These are phyloP conservation scores for Smallanthus sonchifolius DNA, from an alignment of 129 eudicot species.

Conservation along the genomic window DNA sequence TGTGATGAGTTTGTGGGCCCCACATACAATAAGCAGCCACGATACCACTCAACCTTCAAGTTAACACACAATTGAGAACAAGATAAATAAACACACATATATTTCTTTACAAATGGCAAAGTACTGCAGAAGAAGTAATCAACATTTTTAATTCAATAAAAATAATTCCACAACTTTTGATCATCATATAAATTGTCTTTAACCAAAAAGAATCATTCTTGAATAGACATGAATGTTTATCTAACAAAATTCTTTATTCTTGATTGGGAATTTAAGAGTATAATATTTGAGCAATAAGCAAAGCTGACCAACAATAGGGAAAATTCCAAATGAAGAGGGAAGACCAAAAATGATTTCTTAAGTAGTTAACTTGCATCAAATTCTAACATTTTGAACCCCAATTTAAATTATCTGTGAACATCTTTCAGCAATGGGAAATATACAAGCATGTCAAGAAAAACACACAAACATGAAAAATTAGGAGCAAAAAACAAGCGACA, in stretches of 20 bases:
- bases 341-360: constrained; percentile 11
- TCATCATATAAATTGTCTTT: neutral
- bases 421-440: neutral
- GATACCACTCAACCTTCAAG: constrained; percentile 11
- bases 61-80: constrained; percentile 1
- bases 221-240: constrained; percentile 27
- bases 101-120: constrained; percentile 14
- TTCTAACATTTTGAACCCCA: constrained; percentile 12
- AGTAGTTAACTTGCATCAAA: constrained; percentile 23
- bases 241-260: constrained; percentile 16
- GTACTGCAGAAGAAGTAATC: constrained; percentile 12
- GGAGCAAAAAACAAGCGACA: neutral
- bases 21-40: constrained; percentile 4
- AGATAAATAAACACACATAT: neutral
- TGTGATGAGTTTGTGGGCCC: neutral
- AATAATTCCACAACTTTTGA: constrained; percentile 1
- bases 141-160: constrained; percentile 6
- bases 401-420: neutral
- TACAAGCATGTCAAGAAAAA: constrained; percentile 8
- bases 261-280: constrained; percentile 15
- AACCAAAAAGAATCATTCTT: neutral
- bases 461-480: neutral
- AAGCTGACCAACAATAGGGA: constrained; percentile 15
- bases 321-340: constrained; percentile 14
- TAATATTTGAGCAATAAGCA: constrained; percentile 7